phyloP scores from a whole-genome alignment of 208 protist species.

The Herpetomonas samuelpessoai region DNA sequence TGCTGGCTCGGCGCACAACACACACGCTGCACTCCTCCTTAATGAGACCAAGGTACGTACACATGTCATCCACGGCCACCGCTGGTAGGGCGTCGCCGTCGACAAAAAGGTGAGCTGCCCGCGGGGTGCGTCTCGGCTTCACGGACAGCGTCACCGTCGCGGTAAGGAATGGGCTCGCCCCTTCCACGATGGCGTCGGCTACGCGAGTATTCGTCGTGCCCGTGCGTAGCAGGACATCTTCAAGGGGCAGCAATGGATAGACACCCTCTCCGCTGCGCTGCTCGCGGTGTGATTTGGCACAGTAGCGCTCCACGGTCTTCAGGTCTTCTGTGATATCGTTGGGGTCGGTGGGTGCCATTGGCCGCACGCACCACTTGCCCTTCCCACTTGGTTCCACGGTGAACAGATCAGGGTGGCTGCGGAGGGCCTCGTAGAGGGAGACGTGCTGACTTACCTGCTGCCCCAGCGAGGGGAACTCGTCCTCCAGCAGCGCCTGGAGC shows the following conservation, averaged over 20 bases:
- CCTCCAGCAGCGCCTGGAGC: constrained; percentile 56
- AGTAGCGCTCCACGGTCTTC: constrained; percentile 16
- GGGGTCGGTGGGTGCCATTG: neutral
- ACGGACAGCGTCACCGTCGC: constrained; percentile 42
- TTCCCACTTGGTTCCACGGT: constrained; percentile 17
- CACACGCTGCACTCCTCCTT: constrained; percentile 33
- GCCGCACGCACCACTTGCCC: constrained; percentile 35
- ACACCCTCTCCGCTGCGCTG: constrained; percentile 2
- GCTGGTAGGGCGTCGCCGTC: constrained; percentile 68
- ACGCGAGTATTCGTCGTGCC: constrained; percentile 24
- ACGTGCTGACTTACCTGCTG: constrained; percentile 33
- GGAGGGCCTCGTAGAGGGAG: constrained; percentile 56
- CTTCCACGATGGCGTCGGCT: constrained; percentile 27
- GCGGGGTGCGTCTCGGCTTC: constrained; percentile 33
- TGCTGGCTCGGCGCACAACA: constrained; percentile 48
- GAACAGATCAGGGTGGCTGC: constrained; percentile 39
- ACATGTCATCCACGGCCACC: constrained; percentile 58
- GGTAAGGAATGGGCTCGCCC: constrained; percentile 26
- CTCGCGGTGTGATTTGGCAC: constrained; percentile 7
- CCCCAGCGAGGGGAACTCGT: constrained; percentile 50
- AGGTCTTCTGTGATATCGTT: neutral
- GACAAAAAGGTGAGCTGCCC: constrained; percentile 55
- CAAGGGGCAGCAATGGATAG: constrained; percentile 31
- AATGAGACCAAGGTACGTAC: constrained; percentile 44
- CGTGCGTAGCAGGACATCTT: constrained; percentile 28